phyloP scores from a whole-genome alignment of 2,329 filamentous ascomycete species.

The Cyphellophora europaea region DNA sequence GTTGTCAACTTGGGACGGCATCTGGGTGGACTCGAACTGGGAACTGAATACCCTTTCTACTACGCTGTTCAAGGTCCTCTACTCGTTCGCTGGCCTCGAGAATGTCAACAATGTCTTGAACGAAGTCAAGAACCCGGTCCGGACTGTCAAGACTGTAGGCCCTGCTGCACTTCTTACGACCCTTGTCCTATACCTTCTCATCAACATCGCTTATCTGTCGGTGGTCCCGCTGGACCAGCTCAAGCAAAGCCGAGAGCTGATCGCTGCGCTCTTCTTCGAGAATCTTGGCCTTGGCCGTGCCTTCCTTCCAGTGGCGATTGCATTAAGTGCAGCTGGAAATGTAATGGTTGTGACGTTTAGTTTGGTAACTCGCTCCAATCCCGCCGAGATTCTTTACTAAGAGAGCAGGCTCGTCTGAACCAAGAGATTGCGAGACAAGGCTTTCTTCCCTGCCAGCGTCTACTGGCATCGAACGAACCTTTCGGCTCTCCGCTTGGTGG shows the following conservation, averaged over 20 bases:
- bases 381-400: slow-evolving; percentile 12
- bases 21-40: slow-evolving; percentile 60
- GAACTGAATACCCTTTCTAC: slow-evolving; percentile 60
- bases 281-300: slow-evolving; percentile 46
- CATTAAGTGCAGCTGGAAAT: slow-evolving; percentile 59
- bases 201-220: slow-evolving; percentile 55
- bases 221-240: slow-evolving; percentile 61
- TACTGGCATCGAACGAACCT: slow-evolving; percentile 55
- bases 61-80: slow-evolving; percentile 55
- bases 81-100: slow-evolving; percentile 57
- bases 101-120: slow-evolving; percentile 64
- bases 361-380: slow-evolving; percentile 37
- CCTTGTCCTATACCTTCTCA: slow-evolving; percentile 55
- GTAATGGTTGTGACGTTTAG: slow-evolving; percentile 65
- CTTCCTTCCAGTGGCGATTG: slow-evolving; percentile 55
- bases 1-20: slow-evolving; percentile 35
- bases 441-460: slow-evolving; percentile 54
- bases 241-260: slow-evolving; percentile 55
- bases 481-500: slow-evolving; percentile 61
- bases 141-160: slow-evolving; percentile 55
- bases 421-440: slow-evolving; percentile 65
- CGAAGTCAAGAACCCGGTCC: slow-evolving; percentile 59
- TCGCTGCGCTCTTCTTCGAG: slow-evolving; percentile 60
- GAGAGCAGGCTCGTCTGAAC: slow-evolving; percentile 54
- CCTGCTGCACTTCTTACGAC: slow-evolving; percentile 52